Evolutionary conservation across 441 rosid genomes (phyloP), one percentile per base, ranked within the genome.

Genomic region (Erodium chrysanthum): DNA sequence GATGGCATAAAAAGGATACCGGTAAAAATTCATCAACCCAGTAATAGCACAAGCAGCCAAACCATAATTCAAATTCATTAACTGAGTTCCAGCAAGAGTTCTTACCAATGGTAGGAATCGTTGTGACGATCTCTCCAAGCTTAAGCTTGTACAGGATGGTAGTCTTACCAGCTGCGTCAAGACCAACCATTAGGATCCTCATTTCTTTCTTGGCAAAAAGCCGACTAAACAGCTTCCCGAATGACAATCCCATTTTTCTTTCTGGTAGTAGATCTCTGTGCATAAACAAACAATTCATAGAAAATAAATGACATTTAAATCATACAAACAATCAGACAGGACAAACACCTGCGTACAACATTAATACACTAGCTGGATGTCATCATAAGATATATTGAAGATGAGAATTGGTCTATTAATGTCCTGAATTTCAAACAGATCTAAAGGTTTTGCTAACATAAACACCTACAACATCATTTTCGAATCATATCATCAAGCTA

Each of bases 101-200:
- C 35, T 31, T 31, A 31, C 35, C 75, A 46, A 71, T 71, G 22
- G 75, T 67, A 1, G 75, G 75, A 25, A 67, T 72, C 20, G 70
- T 72, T 12, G 75, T 31, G 35, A 72, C 75, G 15, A 72, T 72
- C 60, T 72, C 75, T 15, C 75, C 75, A 1, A 72, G 42, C 75
- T 72, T 72, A 23, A 72, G 75, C 71, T 72, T 72, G 35, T 72
- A 72, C n/a, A 72, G 31, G 21, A 72, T 72, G 5, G 76, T 73
- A 61, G 76, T 73, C 64, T 73, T 27, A 27, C 29, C 29, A 27
- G 76, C 76, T 0, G 76, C 76, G 29, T 73, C 76, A 42, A 73
- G 76, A 69, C 76, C 76, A 0, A 73, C 76, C 76, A 68, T 73
- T 10, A 73, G 72, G 46, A 73, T 73, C 31, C 76, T 72, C 76